These are phyloP conservation scores for Thelonectria discophora DNA, from an alignment of 2,329 filamentous ascomycete species.

Conservation along the genomic window DNA sequence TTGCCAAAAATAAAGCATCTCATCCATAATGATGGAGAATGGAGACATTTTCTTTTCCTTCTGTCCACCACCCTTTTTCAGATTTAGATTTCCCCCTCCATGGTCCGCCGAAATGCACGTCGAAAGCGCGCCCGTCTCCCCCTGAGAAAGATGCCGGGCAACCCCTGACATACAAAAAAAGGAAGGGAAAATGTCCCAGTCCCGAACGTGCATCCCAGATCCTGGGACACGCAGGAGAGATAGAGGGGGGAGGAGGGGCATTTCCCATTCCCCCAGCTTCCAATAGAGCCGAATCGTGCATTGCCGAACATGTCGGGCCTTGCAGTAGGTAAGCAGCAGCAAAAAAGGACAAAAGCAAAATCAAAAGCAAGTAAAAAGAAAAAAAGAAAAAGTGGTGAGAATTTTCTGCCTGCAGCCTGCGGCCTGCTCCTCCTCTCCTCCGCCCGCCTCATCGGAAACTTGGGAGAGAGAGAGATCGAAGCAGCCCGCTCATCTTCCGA, in stretches of 20 bases:
- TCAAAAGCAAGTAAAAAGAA: no score
- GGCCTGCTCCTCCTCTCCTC: no score
- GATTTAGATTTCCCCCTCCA: no score
- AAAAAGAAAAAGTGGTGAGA: no score
- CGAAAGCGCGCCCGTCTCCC: no score
- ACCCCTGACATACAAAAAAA: not conserved
- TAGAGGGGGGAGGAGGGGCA: no score
- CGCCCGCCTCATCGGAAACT: constrained; percentile 13
- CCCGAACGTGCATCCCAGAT: constrained; percentile 6
- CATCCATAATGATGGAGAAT: no score
- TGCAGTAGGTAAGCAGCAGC: not conserved
- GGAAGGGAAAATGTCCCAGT: no score
- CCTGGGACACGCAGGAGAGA: constrained; percentile 2
- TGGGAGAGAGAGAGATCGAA: not conserved
- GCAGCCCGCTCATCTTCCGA: constrained; percentile 19
- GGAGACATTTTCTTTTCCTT: no score
- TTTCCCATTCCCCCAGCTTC: constrained; percentile 1
- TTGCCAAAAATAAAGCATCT: constrained; percentile 9
- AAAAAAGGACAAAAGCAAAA: not conserved
- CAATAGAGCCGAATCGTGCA: constrained; percentile 7
- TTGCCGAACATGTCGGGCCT: constrained; percentile 9
- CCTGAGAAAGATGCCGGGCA: not conserved
- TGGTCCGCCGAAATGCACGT: no score
- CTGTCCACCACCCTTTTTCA: no score
- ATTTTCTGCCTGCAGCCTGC: no score